Base-by-base conservation (phyloP, 108 stramenopile species). In the Skeletonema marinoi region DNA sequence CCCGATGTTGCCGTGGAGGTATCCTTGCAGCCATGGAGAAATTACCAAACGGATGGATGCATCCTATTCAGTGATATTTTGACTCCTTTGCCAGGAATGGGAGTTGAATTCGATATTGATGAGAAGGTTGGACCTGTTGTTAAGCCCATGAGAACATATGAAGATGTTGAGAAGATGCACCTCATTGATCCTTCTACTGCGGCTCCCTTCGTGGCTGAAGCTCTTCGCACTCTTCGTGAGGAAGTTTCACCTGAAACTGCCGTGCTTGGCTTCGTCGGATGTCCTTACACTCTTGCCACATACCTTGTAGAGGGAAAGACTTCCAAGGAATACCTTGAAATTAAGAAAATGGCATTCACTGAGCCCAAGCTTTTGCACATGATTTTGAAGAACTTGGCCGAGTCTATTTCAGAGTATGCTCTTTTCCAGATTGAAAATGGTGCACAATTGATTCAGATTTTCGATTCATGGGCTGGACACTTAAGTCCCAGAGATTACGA, bases 401-500 rank as follows among this genome's bases (percentile, higher is more conserved):
- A 95, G 9, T 89, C 85, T 65, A 87, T 98, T 64, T 94, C 87
- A 60, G 94, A 97, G 65, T 98, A 99, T 81, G 97, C 98, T 6
- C 80, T 92, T 58, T 98, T 85, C 77, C 98, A 99, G 75, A 94
- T 98, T 70, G 96, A 97, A 41, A 91, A 91, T 74, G 99, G 99
- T 38, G 99, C 98, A 32, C 97, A 98, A 74, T 81, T 98, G 42
- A 97, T 99, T 77, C 98, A 99, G 85, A 96, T 99, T 39, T 99
- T 99, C 76, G 99, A 99, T 79, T 94, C 93, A 21, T 98, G 97
- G 97, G 99, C 98, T 19, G 98, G 98, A 67, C 97, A 98, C 66
- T 88, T 99, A 69, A 85, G 89, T 68, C 89, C 97, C 10, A 84
- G 88, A 11, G 94, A 97, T 83, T 99, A 98, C 81, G 91, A 97